Base-by-base conservation (phyloP, 371 early-diverging fungal species). In the Lichtheimia corymbifera region DNA sequence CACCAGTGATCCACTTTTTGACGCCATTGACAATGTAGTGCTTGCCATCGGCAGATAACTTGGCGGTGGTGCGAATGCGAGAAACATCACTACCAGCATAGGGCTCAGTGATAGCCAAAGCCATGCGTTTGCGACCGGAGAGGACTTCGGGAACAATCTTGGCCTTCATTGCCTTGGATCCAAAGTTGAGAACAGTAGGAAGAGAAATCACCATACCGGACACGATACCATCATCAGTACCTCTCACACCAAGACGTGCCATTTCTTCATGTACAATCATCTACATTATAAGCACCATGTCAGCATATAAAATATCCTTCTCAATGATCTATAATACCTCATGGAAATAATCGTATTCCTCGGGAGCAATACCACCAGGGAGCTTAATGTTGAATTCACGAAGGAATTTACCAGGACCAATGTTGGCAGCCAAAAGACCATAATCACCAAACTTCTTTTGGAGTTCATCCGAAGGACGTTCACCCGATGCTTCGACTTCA, bases 41-140 rank as follows among this genome's bases (percentile, higher is more conserved):
- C 49, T 90, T 91, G 42, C 89, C 90, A 73, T 91, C 88, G 28
- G 88, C 76, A 27, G 86, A 80, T 64, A 80, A 77, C 24, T 80
- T 87, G 13, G 93, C 94, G 15, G 76, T 79, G 18, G 88, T 85
- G 27, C 72, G 74, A 28, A 92, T 80, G 51, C 84, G 83, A 24
- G 93, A 92, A 5, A 94, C 93, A 61, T 94, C 94, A 18, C 86
- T 86, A 2, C 92, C 92, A 24, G 92, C 89, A 49, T 73, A 77
- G n/a, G 87, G 86, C 64, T 88, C 87, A 13, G 86, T 72, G 47
- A 78, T 76, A 45, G 87, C 87, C 58, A 93, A 72, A 63, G 90
- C 91, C 66, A 92, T 92, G 58, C 80, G 80, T 78, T 91, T 91
- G 45, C 79, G 67, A 18, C 94, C 94, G 13, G 71, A 61, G 51